Evolutionary conservation across 441 rosid species (phyloP).

Genomic region (Hura crepitans): DNA sequence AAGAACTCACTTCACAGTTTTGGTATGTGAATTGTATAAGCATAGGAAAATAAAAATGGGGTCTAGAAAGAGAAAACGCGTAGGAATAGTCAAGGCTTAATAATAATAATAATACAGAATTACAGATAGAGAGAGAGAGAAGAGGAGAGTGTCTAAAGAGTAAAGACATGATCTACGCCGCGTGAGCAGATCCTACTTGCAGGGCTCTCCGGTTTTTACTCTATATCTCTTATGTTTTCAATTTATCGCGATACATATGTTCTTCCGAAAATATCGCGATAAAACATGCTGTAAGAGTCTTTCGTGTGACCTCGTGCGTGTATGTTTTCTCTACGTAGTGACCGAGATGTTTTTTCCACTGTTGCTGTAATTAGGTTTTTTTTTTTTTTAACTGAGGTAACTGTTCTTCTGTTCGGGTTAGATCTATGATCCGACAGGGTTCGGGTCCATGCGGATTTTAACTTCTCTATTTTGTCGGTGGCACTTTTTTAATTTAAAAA

Average conservation of each 20-base stretch:
- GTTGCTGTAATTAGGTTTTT: not conserved
- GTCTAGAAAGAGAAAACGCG: slow-evolving; percentile 15
- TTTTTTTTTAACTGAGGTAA: not conserved
- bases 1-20: slow-evolving; percentile 3
- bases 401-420: slow-evolving; percentile 6
- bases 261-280: not conserved
- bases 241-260: slow-evolving; percentile 6
- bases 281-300: not conserved
- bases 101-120: not conserved
- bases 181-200: slow-evolving; percentile 33
- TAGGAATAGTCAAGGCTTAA: not conserved
- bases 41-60: too few relatives aligned
- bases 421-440: slow-evolving; percentile 7
- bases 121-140: not conserved
- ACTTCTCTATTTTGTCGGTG: slow-evolving; percentile 12
- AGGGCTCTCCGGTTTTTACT: not conserved
- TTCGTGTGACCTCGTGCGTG: too few relatives aligned
- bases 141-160: slow-evolving; percentile 3
- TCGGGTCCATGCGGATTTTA: not conserved
- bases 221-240: not conserved
- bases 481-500: not conserved
- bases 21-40: not conserved
- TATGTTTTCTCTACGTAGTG: too few relatives aligned
- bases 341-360: not conserved
- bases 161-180: slow-evolving; percentile 27